phyloP scores from a whole-genome alignment of 2,329 filamentous ascomycete species.

The Paraphaeosphaeria minitans region DNA sequence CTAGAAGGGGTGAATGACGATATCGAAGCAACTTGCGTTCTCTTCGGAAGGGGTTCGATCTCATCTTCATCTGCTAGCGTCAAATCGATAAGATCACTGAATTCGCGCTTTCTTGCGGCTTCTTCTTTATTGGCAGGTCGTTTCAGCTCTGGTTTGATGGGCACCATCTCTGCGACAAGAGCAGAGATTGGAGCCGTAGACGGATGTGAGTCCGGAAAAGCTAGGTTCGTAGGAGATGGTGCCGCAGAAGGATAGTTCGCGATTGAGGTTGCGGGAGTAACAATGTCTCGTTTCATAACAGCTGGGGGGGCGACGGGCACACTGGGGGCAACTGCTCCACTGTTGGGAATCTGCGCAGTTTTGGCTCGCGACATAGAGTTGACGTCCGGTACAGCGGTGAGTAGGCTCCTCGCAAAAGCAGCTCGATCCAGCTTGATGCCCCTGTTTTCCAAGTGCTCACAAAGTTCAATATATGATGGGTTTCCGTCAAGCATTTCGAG shows the following conservation, averaged over 20 bases:
- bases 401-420: slow-evolving; percentile 58
- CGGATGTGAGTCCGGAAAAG: neutral
- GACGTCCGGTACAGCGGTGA: slow-evolving; percentile 52
- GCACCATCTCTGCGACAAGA: slow-evolving; percentile 42
- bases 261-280: slow-evolving; percentile 23
- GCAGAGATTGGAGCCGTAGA: slow-evolving; percentile 22
- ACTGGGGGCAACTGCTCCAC: slow-evolving; percentile 14
- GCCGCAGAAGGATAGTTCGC: slow-evolving; percentile 21
- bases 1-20: slow-evolving; percentile 20
- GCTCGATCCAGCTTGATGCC: slow-evolving; percentile 58
- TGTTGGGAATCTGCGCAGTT: slow-evolving; percentile 16
- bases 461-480: slow-evolving; percentile 61
- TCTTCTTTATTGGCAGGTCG: slow-evolving; percentile 57
- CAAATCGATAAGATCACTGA: slow-evolving; percentile 61
- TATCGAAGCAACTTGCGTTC: slow-evolving; percentile 19
- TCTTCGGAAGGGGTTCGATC: slow-evolving; percentile 45
- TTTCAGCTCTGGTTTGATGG: slow-evolving; percentile 31
- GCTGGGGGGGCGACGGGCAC: slow-evolving; percentile 26
- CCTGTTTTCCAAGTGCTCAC: slow-evolving; percentile 57
- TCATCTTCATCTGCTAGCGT: slow-evolving; percentile 54
- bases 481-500: slow-evolving; percentile 57
- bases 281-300: slow-evolving; percentile 26
- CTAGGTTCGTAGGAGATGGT: slow-evolving; percentile 17
- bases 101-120: slow-evolving; percentile 60
- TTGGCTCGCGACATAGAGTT: slow-evolving; percentile 33